A percentile compares a stretch with the other conserved stretches of the same genome.
Conservation (phyloP, 164 flowering plant species). For the Dillenia turbinata region DNA sequence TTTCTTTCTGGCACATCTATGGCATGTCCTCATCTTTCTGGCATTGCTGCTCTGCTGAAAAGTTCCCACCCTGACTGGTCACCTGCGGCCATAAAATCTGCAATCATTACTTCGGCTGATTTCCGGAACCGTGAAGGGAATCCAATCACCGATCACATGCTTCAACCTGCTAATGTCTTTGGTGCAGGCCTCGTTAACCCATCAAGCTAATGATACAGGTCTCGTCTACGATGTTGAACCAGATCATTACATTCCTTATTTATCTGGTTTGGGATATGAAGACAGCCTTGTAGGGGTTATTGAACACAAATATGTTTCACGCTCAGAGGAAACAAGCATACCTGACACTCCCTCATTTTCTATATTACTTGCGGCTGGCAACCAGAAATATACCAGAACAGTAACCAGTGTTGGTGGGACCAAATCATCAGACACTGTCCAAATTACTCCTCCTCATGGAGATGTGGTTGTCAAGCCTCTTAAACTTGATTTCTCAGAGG, state of each 20-base stretch:
- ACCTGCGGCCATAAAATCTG: too few relatives aligned
- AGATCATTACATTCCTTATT: too few relatives aligned
- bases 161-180: not conserved
- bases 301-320: too few relatives aligned
- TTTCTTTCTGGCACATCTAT: constrained; percentile 9
- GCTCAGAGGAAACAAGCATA: not conserved
- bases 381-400: not conserved
- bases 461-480: not conserved
- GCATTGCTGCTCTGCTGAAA: too few relatives aligned
- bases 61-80: too few relatives aligned
- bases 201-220: constrained; percentile 3
- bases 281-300: not conserved
- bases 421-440: not conserved
- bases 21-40: not conserved
- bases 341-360: constrained; percentile 1
- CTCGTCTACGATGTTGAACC: not conserved
- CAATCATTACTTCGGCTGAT: constrained; percentile 9
- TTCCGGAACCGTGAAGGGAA: not conserved
- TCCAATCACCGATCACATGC: not conserved
- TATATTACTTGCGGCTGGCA: not conserved
- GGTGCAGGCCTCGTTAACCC: constrained; percentile 1
- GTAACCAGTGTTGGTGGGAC: not conserved
- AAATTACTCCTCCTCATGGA: not conserved
- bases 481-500: not conserved
- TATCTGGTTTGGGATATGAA: not conserved